Base-by-base conservation (phyloP, 1,284 basidiomycete genomes). In the Exobasidium cylindrosporum region DNA sequence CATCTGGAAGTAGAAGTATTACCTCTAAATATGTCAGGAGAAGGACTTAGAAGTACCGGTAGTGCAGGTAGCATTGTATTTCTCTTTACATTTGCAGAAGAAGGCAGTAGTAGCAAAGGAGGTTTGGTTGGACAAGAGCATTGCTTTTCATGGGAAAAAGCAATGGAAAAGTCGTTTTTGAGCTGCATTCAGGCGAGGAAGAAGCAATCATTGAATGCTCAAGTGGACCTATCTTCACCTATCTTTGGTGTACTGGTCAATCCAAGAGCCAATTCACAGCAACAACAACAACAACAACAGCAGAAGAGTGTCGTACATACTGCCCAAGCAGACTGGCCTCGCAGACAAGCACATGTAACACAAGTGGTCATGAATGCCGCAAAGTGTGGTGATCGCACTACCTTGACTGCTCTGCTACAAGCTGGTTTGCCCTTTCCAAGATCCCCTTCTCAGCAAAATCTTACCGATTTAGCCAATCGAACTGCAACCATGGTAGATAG, bases 361-460 rank as follows among this genome's bases (percentile, higher is more conserved):
- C 29, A 57, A 14, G 35, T 65, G 5, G 60, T 63, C 14, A 65
- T 64, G 60, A 57, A 54, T 17, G 63, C 63, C 5, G 63, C 63
- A 7, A 44, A 29, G 11, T 21, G 40, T 14, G 63, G 60, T 4
- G 63, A 65, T 29, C 26, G 57, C 13, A 43, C 30, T 13, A 57
- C 57, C 30, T 32, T 65, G n/a, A 35, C 54, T 26, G 62, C 54
- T 17, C 53, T 65, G 24, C 55, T 65, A 29, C 63, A 65, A 49
- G 47, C 63, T 3, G 60, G 60, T 10, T 26, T 65, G 43, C 63
- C 63, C 23, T 65, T 63, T 23, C 63, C 63, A 13, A 50, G 60
- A 7, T 65, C 63, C 7, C 63, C 63, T 5, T 65, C 63, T 1
- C 63, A 65, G 24, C 63, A 65, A 32, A 61, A 63, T 24, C 63